Conservation (phyloP, 345 rosid genomes). For the Chamaenerion angustifolium region DNA sequence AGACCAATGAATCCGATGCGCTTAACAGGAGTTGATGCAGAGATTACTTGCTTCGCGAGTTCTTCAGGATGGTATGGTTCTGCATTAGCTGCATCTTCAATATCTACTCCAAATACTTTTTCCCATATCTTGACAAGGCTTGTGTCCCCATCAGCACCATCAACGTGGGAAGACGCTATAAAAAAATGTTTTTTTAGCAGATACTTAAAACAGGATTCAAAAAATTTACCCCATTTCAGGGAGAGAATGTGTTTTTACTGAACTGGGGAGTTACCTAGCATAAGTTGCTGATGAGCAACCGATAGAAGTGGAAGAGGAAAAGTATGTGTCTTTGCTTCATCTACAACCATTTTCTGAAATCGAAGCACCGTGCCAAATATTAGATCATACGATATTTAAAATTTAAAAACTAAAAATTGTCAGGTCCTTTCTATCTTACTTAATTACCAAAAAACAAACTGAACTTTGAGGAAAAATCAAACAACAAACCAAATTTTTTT, state of each 20-base stretch:
- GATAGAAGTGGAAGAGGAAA: slow-evolving; percentile 81
- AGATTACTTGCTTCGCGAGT: slow-evolving; percentile 39
- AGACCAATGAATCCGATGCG: slow-evolving; percentile 88
- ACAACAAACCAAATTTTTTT: too few species aligned
- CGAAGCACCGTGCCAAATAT: slow-evolving; percentile 3
- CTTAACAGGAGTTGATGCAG: slow-evolving; percentile 39
- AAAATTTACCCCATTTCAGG: too few species aligned
- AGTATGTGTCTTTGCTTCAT: slow-evolving; percentile 53
- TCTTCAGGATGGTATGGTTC: slow-evolving; percentile 66
- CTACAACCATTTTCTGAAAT: slow-evolving; percentile 47
- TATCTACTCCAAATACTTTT: slow-evolving; percentile 43
- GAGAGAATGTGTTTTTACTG: background rate
- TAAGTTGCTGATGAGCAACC: slow-evolving; percentile 67
- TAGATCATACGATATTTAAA: background rate
- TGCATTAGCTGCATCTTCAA: slow-evolving; percentile 41
- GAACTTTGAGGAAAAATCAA: too few species aligned
- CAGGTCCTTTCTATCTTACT: too few species aligned
- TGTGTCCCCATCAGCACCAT: too few species aligned
- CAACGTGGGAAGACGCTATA: too few species aligned
- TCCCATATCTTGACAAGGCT: slow-evolving; percentile 37
- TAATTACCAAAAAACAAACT: too few species aligned
- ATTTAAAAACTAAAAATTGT: too few species aligned
- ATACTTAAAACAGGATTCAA: too few species aligned
- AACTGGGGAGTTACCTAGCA: slow-evolving; percentile 36
- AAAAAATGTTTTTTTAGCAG: too few species aligned